Percentiles rank a stretch among this genome's conserved stretches.
phyloP scores from a whole-genome alignment of 768 basidiomycete species.

The Crepidotus variabilis region DNA sequence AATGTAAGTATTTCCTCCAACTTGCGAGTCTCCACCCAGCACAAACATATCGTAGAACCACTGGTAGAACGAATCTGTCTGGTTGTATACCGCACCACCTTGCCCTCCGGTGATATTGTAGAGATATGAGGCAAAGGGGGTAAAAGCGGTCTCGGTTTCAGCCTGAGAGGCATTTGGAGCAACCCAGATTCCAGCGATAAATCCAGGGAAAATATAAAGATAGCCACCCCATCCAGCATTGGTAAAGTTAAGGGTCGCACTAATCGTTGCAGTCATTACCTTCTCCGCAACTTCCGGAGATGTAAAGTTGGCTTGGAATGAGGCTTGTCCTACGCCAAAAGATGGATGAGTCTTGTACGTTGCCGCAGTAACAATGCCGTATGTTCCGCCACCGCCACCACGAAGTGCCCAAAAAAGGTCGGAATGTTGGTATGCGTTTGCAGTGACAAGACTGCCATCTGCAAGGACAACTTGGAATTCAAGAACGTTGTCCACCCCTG shows the following conservation, averaged over 20 bases:
- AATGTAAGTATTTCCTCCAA: too few species aligned
- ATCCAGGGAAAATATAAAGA: too few species aligned
- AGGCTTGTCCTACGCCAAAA: not conserved
- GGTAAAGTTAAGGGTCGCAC: not conserved
- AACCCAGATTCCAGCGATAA: not conserved
- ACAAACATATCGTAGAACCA: too few species aligned
- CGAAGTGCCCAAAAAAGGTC: conserved; percentile 47
- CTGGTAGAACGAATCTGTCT: not conserved
- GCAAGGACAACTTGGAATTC: conserved; percentile 39
- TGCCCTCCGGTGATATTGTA: not conserved
- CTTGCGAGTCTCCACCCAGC: too few species aligned
- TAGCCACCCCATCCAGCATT: not conserved
- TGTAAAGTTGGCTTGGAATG: not conserved
- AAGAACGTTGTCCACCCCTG: conserved; percentile 38
- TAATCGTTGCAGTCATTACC: not conserved
- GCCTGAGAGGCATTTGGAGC: not conserved
- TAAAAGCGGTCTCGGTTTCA: not conserved
- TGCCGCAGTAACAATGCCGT: conserved; percentile 16
- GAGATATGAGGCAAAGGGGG: not conserved
- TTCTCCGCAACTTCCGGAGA: not conserved
- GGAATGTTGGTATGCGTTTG: conserved; percentile 31
- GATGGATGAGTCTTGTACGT: conserved; percentile 3
- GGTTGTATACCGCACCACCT: not conserved
- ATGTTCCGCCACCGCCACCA: conserved; percentile 28
- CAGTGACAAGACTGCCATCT: conserved; percentile 28